phyloP scores from a whole-genome alignment of 345 rosid species.

The Eucalyptus melliodora region DNA sequence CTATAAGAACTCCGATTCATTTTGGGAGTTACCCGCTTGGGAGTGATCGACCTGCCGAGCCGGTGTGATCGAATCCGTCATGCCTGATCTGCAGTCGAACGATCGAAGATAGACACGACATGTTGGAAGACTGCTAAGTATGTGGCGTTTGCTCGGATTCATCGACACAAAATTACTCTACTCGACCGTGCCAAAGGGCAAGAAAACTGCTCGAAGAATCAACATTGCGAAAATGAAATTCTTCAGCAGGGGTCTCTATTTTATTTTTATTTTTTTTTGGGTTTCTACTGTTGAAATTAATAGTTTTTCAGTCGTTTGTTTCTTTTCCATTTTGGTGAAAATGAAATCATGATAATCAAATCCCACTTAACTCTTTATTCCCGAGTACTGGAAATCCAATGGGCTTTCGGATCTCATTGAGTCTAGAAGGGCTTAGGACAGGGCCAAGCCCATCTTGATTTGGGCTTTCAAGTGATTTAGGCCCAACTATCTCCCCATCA shows the following conservation, averaged over 20 bases:
- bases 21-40: constrained; percentile 63
- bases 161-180: background rate
- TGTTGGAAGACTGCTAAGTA: background rate
- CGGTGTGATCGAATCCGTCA: constrained; percentile 29
- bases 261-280: background rate
- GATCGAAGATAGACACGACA: constrained; percentile 12
- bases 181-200: background rate
- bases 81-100: constrained; percentile 44
- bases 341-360: background rate
- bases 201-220: background rate
- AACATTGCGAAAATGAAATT: background rate
- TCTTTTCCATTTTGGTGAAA: background rate
- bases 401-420: background rate
- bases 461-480: background rate
- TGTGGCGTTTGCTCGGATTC: background rate
- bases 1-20: constrained; percentile 78
- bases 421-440: background rate
- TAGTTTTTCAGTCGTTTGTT: background rate
- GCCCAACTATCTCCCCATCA: background rate
- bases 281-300: background rate
- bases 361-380: background rate
- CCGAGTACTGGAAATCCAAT: background rate
- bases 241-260: background rate
- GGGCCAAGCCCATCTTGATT: background rate
- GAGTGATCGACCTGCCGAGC: constrained; percentile 32